Conservation (phyloP, 2,329 filamentous ascomycete species). For the Pseudopithomyces maydicus region DNA sequence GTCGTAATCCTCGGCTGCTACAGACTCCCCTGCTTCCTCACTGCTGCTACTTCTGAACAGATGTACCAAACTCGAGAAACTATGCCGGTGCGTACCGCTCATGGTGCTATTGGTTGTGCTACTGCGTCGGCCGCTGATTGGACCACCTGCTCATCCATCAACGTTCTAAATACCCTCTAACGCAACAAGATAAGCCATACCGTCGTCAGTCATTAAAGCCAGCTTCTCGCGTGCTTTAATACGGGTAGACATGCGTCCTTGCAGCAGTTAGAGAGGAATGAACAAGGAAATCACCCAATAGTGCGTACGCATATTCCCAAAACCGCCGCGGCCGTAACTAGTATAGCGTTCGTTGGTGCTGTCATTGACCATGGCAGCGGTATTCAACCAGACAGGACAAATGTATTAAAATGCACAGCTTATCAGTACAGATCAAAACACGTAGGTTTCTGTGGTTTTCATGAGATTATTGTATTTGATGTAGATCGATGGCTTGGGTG, state of each 20-base stretch:
- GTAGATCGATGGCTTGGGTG: not conserved
- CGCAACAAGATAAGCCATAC: not conserved
- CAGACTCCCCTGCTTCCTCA: not conserved
- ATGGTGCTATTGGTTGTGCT: not conserved
- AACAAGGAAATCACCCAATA: not conserved
- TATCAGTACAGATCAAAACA: not conserved
- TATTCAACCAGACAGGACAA: not conserved
- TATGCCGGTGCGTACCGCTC: not conserved
- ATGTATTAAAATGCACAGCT: not conserved
- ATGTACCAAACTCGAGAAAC: not conserved
- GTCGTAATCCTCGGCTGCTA: not conserved
- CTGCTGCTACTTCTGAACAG: not conserved
- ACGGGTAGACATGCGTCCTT: not conserved
- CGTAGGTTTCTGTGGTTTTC: not conserved
- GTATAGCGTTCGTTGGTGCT: not conserved
- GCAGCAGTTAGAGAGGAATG: not conserved
- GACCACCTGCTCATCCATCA: not conserved
- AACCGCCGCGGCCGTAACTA: not conserved
- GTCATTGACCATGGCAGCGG: not conserved
- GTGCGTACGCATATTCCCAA: not conserved
- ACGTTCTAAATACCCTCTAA: not conserved
- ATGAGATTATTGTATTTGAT: not conserved
- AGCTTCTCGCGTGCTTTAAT: not conserved
- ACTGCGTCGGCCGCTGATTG: not conserved
- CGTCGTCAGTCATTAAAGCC: not conserved